Percentiles rank a stretch among this genome's conserved stretches.
These are phyloP conservation scores for Termitomyces sp. DNA, from an alignment of 768 basidiomycete genomes.

Conservation along the genomic window DNA sequence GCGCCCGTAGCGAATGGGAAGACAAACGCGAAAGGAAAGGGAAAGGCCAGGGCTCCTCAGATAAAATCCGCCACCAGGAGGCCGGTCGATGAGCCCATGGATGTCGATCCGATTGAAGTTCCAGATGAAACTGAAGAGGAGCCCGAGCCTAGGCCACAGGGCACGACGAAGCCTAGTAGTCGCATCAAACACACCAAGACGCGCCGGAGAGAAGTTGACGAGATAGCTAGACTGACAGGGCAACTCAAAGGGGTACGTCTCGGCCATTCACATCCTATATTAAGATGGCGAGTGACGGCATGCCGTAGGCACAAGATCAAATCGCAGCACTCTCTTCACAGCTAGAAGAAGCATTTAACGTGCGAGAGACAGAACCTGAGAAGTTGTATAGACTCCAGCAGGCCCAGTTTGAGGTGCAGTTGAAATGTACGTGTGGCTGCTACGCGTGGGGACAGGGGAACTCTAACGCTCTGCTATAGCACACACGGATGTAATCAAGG, in stretches of 20 bases:
- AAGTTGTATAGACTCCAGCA: slow-evolving; percentile 46
- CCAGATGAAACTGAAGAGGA: slow-evolving; percentile 16
- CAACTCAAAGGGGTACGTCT: slow-evolving; percentile 27
- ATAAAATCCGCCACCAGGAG: slow-evolving; percentile 17
- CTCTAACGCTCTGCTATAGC: slow-evolving; percentile 35
- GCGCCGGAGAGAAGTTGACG: slow-evolving; percentile 11
- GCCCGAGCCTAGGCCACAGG: neutral
- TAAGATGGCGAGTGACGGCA: neutral
- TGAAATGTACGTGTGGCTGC: slow-evolving; percentile 40
- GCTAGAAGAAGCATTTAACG: slow-evolving; percentile 55
- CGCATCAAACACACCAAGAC: slow-evolving; percentile 5
- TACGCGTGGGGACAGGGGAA: neutral
- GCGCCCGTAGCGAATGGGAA: slow-evolving; percentile 24
- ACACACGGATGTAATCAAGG: slow-evolving; percentile 52
- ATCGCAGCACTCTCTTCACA: slow-evolving; percentile 49
- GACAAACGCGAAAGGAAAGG: slow-evolving; percentile 29
- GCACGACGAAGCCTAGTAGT: slow-evolving; percentile 14
- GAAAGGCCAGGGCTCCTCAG: slow-evolving; percentile 30
- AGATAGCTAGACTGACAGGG: slow-evolving; percentile 21
- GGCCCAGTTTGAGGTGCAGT: slow-evolving; percentile 48
- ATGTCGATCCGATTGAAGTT: slow-evolving; percentile 21
- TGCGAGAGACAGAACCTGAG: slow-evolving; percentile 69
- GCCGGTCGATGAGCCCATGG: slow-evolving; percentile 20
- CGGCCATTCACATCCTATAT: neutral
- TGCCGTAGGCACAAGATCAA: slow-evolving; percentile 38